These are phyloP conservation scores for Naganishia sp. DNA, from an alignment of 1,284 basidiomycete genomes.

Conservation along the genomic window DNA sequence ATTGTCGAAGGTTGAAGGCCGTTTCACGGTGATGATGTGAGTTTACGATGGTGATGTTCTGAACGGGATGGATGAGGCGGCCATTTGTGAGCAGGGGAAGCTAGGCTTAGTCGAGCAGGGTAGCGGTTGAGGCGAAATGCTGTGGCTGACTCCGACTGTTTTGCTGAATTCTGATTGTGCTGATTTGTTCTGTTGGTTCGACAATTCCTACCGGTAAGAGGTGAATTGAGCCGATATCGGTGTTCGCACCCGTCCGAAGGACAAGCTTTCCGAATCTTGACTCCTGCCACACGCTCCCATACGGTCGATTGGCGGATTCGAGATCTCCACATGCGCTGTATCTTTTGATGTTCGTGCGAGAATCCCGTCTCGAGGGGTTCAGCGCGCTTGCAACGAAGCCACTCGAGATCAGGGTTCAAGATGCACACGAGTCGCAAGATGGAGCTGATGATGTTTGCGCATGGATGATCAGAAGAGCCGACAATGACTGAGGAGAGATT, in stretches of 20 bases:
- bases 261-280: slow-evolving; percentile 38
- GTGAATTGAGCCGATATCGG: slow-evolving; percentile 48
- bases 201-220: slow-evolving; percentile 43
- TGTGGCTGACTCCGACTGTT: slow-evolving; percentile 7
- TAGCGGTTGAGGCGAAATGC: slow-evolving; percentile 2
- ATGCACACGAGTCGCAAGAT: slow-evolving; percentile 25
- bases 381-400: no score
- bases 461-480: slow-evolving; percentile 22
- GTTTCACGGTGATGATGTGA: no score
- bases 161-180: slow-evolving; percentile 15
- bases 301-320: slow-evolving; percentile 1
- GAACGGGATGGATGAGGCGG: slow-evolving; percentile 57
- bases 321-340: slow-evolving; percentile 21
- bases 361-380: no score
- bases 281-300: slow-evolving; percentile 1
- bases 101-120: slow-evolving; percentile 7
- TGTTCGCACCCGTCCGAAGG: slow-evolving; percentile 50
- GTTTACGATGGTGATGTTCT: slow-evolving; percentile 21
- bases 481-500: slow-evolving; percentile 29
- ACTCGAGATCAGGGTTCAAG: slow-evolving; percentile 31
- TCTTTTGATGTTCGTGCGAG: no score
- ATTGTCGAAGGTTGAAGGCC: slow-evolving; percentile 36
- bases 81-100: slow-evolving; percentile 31
- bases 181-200: slow-evolving; percentile 6
- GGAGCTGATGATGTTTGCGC: slow-evolving; percentile 28